Conservation (phyloP, 2,329 filamentous ascomycete genomes). For the Fusarium acutatum region DNA sequence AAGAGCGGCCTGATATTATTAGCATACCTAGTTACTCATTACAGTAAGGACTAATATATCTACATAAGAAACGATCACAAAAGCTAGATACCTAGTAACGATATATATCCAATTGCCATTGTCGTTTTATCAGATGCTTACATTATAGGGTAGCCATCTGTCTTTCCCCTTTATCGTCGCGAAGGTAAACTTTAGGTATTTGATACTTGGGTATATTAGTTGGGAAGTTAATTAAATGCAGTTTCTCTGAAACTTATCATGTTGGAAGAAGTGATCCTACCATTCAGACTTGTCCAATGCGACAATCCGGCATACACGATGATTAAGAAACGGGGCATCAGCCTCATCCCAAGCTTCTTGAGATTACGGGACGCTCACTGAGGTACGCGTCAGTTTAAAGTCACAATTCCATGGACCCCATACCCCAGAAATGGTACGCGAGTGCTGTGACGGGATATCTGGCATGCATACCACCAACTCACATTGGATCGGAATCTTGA, state of each 20-base stretch:
- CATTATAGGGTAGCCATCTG: not conserved
- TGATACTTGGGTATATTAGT: not conserved
- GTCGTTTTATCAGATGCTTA: not conserved
- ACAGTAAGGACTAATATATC: not conserved
- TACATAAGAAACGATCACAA: not conserved
- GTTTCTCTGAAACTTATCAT: not conserved
- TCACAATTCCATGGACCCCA: not conserved
- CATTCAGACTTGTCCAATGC: not conserved
- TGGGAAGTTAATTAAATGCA: not conserved
- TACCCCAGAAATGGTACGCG: not conserved
- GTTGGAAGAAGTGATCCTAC: not conserved
- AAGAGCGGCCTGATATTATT: not conserved
- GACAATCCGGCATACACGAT: not conserved
- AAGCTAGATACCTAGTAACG: not conserved
- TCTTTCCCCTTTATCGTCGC: not conserved
- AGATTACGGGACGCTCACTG: not conserved
- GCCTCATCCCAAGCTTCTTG: not conserved
- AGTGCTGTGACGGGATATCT: not conserved
- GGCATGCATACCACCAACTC: conserved; percentile 8
- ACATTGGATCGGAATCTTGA: conserved; percentile 23
- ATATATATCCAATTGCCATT: not conserved
- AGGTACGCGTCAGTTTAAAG: not conserved
- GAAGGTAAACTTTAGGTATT: not conserved
- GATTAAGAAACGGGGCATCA: not conserved
- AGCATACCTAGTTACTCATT: not conserved